Evolutionary conservation across 495 filamentous ascomycete genomes (phyloP).

Genomic region (Polyplosphaeria fusca): DNA sequence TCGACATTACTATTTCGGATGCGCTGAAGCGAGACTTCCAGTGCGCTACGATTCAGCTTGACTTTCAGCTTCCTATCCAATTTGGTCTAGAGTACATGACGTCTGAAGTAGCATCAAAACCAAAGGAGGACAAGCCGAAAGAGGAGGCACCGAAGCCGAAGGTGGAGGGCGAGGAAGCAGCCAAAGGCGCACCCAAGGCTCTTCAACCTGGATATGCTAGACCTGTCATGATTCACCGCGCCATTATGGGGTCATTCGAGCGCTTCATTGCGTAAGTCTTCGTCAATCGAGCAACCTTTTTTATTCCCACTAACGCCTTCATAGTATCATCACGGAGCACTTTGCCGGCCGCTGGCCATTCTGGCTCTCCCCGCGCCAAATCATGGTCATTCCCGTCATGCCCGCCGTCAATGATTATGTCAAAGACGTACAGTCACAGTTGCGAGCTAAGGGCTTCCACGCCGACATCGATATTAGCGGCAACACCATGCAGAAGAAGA

Average conservation of each 20-base stretch:
- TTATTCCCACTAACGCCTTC: not conserved
- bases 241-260: constrained; percentile 90
- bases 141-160: constrained; percentile 34
- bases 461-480: constrained; percentile 84
- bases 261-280: constrained; percentile 62
- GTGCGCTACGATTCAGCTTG: constrained; percentile 95
- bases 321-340: constrained; percentile 85
- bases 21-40: constrained; percentile 67
- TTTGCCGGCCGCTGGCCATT: constrained; percentile 98
- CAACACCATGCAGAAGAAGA: constrained; percentile 96
- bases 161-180: constrained; percentile 33
- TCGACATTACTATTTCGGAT: constrained; percentile 87
- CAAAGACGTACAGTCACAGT: constrained; percentile 68
- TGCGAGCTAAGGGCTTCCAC: constrained; percentile 62
- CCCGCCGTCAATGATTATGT: constrained; percentile 79
- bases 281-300: not conserved
- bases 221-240: constrained; percentile 95
- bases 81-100: constrained; percentile 84
- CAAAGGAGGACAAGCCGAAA: constrained; percentile 41
- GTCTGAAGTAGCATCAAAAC: constrained; percentile 50
- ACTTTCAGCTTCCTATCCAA: constrained; percentile 85
- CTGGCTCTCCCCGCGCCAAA: constrained; percentile 91
- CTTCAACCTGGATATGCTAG: constrained; percentile 67
- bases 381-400: constrained; percentile 90
- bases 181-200: constrained; percentile 24